Percentiles rank a stretch among this genome's conserved stretches.
Evolutionary conservation across 805 yeast species (phyloP).

Genomic region (Candida ovalis): DNA sequence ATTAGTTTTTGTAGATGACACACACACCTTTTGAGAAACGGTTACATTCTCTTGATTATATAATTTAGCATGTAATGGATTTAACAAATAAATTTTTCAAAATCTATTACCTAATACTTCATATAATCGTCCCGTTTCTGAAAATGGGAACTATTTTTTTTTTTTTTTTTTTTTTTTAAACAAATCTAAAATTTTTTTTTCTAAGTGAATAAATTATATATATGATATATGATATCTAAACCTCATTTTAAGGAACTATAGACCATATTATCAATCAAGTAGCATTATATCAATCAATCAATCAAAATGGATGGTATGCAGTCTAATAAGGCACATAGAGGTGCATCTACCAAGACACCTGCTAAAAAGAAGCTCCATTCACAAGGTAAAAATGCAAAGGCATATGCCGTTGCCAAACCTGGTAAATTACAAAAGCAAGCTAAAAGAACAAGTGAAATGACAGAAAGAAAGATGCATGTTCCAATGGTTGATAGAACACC

Average conservation of each 20-base stretch:
- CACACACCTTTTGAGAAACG: too few species aligned
- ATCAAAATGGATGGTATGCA: constrained; percentile 26
- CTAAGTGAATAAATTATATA: background rate
- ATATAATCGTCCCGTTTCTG: background rate
- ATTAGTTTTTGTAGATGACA: too few species aligned
- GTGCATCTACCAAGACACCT: constrained; percentile 45
- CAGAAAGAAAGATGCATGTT: constrained; percentile 84
- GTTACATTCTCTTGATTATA: too few species aligned
- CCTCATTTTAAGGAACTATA: background rate
- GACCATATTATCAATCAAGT: background rate
- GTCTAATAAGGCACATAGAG: constrained; percentile 76
- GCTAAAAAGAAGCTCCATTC: constrained; percentile 86
- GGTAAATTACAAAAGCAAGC: constrained; percentile 83
- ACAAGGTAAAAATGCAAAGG: constrained; percentile 82
- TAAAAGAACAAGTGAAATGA: constrained; percentile 74
- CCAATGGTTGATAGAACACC: constrained; percentile 98
- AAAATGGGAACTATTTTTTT: background rate
- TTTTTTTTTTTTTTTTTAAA: background rate
- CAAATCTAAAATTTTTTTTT: background rate
- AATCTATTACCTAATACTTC: background rate
- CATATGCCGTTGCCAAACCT: constrained; percentile 80
- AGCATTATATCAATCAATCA: background rate
- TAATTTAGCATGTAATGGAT: background rate
- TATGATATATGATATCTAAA: background rate
- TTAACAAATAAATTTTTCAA: too few species aligned